These are phyloP conservation scores for Heterobasidion parviporum DNA, from an alignment of 1,284 basidiomycete genomes.

Conservation along the genomic window DNA sequence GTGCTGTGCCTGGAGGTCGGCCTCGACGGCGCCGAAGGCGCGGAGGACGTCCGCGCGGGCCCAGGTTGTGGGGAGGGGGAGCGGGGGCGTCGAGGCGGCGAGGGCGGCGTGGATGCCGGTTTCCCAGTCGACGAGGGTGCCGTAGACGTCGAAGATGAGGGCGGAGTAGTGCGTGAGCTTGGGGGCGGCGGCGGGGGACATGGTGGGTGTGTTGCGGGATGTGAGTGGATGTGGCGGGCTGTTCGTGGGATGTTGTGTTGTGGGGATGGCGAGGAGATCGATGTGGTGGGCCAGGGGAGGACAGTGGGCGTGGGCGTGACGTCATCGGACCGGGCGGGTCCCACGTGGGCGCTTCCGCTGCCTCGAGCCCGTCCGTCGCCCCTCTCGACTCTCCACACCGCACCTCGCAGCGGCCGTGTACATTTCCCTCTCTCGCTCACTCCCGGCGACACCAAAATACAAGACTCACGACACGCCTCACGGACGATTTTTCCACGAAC, in stretches of 20 bases:
- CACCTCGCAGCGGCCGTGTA: too few relatives aligned
- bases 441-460: too few relatives aligned
- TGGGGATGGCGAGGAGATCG: too few relatives aligned
- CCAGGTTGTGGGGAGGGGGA: conserved; percentile 28
- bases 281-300: too few relatives aligned
- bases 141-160: conserved; percentile 63
- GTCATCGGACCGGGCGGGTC: too few relatives aligned
- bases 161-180: conserved; percentile 36
- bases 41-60: conserved; percentile 41
- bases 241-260: background rate
- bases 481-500: too few relatives aligned
- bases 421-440: too few relatives aligned
- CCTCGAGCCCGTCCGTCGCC: too few relatives aligned
- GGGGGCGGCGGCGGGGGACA: background rate
- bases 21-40: conserved; percentile 47
- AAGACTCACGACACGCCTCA: too few relatives aligned
- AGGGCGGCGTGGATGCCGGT: conserved; percentile 49
- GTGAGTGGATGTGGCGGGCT: background rate
- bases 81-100: conserved; percentile 21
- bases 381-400: too few relatives aligned
- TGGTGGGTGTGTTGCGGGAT: background rate
- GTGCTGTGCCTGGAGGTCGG: conserved; percentile 45
- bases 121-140: conserved; percentile 70
- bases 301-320: too few relatives aligned
- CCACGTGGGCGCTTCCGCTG: too few relatives aligned